phyloP scores from a whole-genome alignment of 2,329 filamentous ascomycete species.

The Cladophialophora carrionii region DNA sequence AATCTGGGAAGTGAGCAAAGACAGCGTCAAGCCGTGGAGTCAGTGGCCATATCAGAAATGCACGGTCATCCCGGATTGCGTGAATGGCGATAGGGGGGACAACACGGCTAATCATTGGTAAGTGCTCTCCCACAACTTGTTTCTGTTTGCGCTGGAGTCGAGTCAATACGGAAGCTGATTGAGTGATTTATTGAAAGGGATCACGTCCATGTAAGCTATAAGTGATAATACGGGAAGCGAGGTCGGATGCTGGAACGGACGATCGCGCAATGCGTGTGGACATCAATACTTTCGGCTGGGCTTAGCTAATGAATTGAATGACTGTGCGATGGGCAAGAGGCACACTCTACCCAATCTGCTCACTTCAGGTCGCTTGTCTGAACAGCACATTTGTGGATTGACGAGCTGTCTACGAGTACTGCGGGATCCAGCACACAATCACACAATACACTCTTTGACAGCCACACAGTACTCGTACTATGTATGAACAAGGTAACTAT shows the following conservation, averaged over 20 bases:
- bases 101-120: constrained; percentile 43
- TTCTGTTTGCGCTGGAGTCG: neutral
- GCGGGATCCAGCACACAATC: neutral
- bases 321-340: neutral
- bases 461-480: neutral
- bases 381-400: neutral
- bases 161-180: neutral
- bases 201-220: neutral
- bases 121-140: neutral
- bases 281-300: neutral
- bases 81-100: constrained; percentile 50
- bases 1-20: constrained; percentile 51
- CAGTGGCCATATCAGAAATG: constrained; percentile 42
- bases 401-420: neutral
- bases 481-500: neutral
- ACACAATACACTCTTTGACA: neutral
- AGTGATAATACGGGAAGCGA: neutral
- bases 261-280: neutral
- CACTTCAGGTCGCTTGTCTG: neutral
- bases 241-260: neutral
- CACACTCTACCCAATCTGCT: too few species aligned
- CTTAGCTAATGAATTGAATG: neutral
- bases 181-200: neutral
- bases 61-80: constrained; percentile 34
- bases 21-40: constrained; percentile 47